Conservation (phyloP, 495 filamentous ascomycete species). For the Trypethelium eluteriae region DNA sequence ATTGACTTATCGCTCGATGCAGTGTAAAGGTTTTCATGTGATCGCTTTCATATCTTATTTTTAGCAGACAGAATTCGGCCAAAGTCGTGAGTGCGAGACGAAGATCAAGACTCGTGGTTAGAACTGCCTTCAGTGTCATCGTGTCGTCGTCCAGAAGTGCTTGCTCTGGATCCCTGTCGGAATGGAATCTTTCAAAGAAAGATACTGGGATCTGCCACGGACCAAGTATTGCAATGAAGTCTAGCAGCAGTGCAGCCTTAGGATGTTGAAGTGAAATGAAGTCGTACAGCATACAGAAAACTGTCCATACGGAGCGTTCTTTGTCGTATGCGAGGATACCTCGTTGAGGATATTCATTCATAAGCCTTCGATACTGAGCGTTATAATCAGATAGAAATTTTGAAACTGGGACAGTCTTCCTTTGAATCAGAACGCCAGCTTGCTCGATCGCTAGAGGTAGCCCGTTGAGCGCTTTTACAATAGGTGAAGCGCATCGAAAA, state of each 20-base stretch:
- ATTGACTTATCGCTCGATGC: neutral
- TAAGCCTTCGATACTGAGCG: neutral
- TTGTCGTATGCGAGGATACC: slow-evolving; percentile 3
- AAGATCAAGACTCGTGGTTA: neutral
- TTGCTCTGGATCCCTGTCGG: neutral
- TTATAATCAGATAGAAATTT: neutral
- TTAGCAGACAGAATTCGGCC: neutral
- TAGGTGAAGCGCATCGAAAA: neutral
- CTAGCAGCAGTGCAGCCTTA: neutral
- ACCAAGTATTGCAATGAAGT: neutral
- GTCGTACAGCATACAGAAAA: slow-evolving; percentile 2
- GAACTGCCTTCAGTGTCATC: neutral
- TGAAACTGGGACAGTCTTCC: neutral
- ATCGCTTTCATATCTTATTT: neutral
- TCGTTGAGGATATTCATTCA: neutral
- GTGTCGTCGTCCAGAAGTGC: neutral
- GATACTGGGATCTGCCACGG: neutral
- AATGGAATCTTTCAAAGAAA: neutral
- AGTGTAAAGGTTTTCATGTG: neutral
- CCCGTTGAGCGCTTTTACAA: neutral
- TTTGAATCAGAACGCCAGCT: slow-evolving; percentile 4
- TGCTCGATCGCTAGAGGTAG: slow-evolving; percentile 2
- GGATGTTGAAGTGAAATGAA: neutral
- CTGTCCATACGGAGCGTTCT: neutral
- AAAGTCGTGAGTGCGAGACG: neutral